Evolutionary conservation across 768 basidiomycete genomes (phyloP).

Genomic region (Plicaturopsis crispa): DNA sequence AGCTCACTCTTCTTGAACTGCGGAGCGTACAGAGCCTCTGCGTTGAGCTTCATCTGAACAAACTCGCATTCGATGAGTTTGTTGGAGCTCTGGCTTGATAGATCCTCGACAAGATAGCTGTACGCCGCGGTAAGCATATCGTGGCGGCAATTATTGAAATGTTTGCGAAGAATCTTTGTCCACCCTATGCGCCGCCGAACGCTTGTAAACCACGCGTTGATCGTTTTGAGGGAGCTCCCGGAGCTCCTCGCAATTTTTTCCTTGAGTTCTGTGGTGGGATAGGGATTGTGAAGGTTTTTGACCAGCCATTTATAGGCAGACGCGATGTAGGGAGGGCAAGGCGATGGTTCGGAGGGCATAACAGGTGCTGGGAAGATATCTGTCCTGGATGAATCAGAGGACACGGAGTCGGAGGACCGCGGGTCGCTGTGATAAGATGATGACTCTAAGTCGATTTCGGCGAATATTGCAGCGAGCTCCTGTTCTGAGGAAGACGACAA

Average conservation of each 20-base stretch:
- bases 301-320: conserved; percentile 35
- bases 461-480: too few species aligned
- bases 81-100: conserved; percentile 5
- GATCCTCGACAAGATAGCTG: conserved; percentile 15
- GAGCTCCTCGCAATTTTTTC: conserved; percentile 18
- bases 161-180: conserved; percentile 20
- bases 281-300: conserved; percentile 42
- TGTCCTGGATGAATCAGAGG: too few species aligned
- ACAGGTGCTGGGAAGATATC: too few species aligned
- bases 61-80: conserved; percentile 16
- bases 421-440: too few species aligned
- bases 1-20: conserved; percentile 19
- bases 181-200: conserved; percentile 46
- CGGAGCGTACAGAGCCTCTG: conserved; percentile 21
- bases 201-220: conserved; percentile 42
- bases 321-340: conserved; percentile 10
- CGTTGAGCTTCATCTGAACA: conserved; percentile 16
- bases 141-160: conserved; percentile 15
- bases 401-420: too few species aligned
- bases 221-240: conserved; percentile 14
- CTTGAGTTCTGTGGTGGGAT: conserved; percentile 30
- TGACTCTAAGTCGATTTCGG: too few species aligned
- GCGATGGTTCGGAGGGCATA: not conserved
- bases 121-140: conserved; percentile 20
- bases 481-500: too few species aligned